Percentiles rank a stretch among this genome's conserved stretches.
Evolutionary conservation across 1,284 basidiomycete genomes (phyloP).

Genomic region (Vanrija sp.): DNA sequence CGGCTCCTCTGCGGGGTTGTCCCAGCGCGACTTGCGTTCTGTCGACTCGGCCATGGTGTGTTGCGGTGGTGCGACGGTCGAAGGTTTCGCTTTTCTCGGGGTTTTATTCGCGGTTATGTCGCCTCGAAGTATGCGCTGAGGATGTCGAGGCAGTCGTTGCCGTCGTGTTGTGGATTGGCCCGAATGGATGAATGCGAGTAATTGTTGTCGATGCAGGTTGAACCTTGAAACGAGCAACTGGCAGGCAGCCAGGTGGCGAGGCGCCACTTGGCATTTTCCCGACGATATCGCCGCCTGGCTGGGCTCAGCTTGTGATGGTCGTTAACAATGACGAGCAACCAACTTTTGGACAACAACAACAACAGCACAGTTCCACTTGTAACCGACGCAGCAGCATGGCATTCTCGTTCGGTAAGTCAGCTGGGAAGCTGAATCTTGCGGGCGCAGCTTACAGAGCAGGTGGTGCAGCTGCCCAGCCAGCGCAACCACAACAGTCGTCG

Average conservation of each 20-base stretch:
- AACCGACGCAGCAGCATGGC: constrained; percentile 12
- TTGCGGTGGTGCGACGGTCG: neutral
- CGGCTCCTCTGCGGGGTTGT: constrained; percentile 2
- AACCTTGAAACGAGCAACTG: too few relatives aligned
- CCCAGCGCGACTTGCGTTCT: constrained; percentile 21
- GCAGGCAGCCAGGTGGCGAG: too few relatives aligned
- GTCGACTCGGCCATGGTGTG: constrained; percentile 10
- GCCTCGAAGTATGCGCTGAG: too few relatives aligned
- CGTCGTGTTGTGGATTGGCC: too few relatives aligned
- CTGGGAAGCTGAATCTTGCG: too few relatives aligned
- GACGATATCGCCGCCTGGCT: neutral
- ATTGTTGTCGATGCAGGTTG: too few relatives aligned
- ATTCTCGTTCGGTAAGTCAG: constrained; percentile 25
- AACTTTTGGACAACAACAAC: neutral
- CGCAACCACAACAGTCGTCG: constrained; percentile 8
- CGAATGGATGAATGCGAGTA: too few relatives aligned
- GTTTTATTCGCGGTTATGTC: too few relatives aligned
- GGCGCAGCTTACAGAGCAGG: constrained; percentile 3
- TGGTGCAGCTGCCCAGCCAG: constrained; percentile 9
- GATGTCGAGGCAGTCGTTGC: too few relatives aligned
- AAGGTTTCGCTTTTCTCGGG: too few relatives aligned
- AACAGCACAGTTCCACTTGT: constrained; percentile 1
- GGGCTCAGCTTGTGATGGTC: neutral
- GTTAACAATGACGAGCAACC: neutral
- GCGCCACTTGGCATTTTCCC: too few relatives aligned